Evolutionary conservation across 768 basidiomycete species (phyloP), one percentile per base, ranked within the genome.

Genomic region (Hygrocybe punicea): DNA sequence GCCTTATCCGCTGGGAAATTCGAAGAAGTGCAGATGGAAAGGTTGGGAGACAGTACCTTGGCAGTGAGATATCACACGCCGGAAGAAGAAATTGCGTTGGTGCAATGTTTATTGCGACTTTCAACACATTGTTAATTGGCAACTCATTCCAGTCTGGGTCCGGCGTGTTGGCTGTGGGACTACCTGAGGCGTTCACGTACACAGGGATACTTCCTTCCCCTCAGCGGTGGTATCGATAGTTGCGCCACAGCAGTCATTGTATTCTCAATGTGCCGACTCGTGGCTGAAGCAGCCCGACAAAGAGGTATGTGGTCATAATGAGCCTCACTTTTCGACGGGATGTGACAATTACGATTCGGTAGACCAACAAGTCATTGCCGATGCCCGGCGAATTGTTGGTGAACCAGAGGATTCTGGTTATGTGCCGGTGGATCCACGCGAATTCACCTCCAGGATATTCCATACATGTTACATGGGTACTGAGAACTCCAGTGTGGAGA

Each of bases 131-230:
- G 35, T 10, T 57, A 14, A 44, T 17, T 13, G 2, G 6, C 39
- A 11, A 37, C 56, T 46, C 8, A 17, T 56, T n/a, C 10, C 60
- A 98, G 96, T 2, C 76, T 98, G 2, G 97, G 97, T 4, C 97
- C 97, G 6, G 97, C 96, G 14, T 98, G 97, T 67, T 99, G 97
- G 97, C 78, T 99, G n/a, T 99, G 97, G 97, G 97, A 99, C 69
- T 99, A 98, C 67, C 84, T 99, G 29, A 82, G 97, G 36, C 85
- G 97, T 44, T 98, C 96, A 5, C 80, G 91, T 8, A 93, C 89
- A 0, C 91, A 93, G 61, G 97, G 97, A 2, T 98, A 95, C 73
- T 98, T 98, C 65, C 74, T 98, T 19, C 96, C 97, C 1, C 79
- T 99, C 13, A 94, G 92, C 56, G 96, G 97, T 8, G 97, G 97